phyloP scores from a whole-genome alignment of 2,329 filamentous ascomycete genomes.

The Lasiodiplodia gonubiensis region DNA sequence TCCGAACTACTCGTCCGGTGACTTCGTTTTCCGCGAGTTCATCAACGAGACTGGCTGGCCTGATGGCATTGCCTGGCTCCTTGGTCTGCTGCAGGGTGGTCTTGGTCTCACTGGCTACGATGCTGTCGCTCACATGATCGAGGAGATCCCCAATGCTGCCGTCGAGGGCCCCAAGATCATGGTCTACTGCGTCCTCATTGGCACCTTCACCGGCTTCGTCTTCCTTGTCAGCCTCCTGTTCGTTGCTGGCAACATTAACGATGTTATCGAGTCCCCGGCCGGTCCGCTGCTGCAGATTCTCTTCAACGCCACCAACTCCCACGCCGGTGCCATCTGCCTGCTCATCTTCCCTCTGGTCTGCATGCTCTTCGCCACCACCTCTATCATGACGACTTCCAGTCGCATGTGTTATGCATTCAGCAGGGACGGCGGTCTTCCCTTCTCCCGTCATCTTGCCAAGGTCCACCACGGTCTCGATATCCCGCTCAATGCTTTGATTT shows the following conservation, averaged over 20 bases:
- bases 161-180: slow-evolving; percentile 69
- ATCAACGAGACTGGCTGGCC: slow-evolving; percentile 74
- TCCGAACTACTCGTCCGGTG: slow-evolving; percentile 66
- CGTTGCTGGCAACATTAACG: slow-evolving; percentile 62
- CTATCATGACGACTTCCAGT: slow-evolving; percentile 69
- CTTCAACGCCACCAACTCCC: slow-evolving; percentile 65
- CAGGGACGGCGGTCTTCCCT: slow-evolving; percentile 69
- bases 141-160: slow-evolving; percentile 65
- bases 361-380: slow-evolving; percentile 66
- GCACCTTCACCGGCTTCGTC: slow-evolving; percentile 66
- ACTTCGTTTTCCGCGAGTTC: slow-evolving; percentile 71
- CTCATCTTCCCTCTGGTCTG: slow-evolving; percentile 71
- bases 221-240: slow-evolving; percentile 70
- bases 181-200: slow-evolving; percentile 68
- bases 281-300: slow-evolving; percentile 68
- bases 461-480: slow-evolving; percentile 67
- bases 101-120: slow-evolving; percentile 62
- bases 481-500: slow-evolving; percentile 69
- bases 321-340: slow-evolving; percentile 66
- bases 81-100: slow-evolving; percentile 60
- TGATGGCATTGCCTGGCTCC: slow-evolving; percentile 64
- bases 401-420: slow-evolving; percentile 73
- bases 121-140: slow-evolving; percentile 61
- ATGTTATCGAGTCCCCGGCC: slow-evolving; percentile 60
- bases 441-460: slow-evolving; percentile 63